Evolutionary conservation across 1,284 basidiomycete species (phyloP).

Genomic region (Wallemia hederae): DNA sequence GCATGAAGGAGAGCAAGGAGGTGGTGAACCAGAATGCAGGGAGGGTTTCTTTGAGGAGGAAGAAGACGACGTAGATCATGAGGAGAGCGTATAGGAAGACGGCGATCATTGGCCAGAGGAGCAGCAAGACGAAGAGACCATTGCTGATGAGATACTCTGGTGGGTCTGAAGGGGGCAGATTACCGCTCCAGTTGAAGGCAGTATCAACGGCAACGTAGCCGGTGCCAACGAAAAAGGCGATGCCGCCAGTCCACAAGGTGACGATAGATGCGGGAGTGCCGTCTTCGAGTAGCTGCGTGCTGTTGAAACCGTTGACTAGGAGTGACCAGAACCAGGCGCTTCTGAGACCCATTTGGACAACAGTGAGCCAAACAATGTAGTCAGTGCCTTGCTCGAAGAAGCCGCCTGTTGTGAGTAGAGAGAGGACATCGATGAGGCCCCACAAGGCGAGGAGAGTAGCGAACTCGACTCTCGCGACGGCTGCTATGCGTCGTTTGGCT

Average conservation of each 20-base stretch:
- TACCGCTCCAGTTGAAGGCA: not conserved
- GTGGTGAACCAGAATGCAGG: not conserved
- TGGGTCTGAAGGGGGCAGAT: not conserved
- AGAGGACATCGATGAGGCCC: not conserved
- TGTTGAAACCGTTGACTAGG: not conserved
- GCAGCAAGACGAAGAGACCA: not conserved
- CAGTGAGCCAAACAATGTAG: not conserved
- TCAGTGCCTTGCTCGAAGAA: not conserved
- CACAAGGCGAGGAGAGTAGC: not conserved
- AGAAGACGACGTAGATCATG: not conserved
- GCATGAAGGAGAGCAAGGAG: not conserved
- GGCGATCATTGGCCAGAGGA: not conserved
- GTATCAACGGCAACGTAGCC: not conserved
- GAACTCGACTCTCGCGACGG: not conserved
- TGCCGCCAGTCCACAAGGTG: not conserved
- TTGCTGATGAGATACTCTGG: not conserved
- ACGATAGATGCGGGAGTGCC: not conserved
- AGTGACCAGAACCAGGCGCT: not conserved
- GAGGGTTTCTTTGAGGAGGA: not conserved
- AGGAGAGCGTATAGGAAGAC: not conserved
- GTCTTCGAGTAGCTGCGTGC: not conserved
- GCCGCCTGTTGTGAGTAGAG: not conserved
- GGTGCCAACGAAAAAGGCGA: not conserved
- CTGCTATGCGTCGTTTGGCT: not conserved
- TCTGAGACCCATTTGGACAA: not conserved